phyloP scores from a whole-genome alignment of 1,139 yeast genomes.

The Debaryomyces fabryi region DNA sequence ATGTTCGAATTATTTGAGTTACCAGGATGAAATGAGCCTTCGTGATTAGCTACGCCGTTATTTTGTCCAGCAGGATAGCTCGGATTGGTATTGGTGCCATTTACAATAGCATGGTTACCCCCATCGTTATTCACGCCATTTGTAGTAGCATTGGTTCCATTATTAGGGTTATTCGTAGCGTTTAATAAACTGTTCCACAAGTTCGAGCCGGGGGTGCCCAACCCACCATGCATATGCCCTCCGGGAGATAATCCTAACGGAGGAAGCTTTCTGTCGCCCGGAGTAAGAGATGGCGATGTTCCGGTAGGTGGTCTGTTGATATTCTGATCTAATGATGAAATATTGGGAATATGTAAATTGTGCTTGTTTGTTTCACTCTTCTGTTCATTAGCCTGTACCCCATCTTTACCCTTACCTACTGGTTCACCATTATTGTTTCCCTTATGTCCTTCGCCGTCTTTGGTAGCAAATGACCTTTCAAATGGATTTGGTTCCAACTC shows the following conservation, averaged over 20 bases:
- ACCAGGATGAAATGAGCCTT: slow-evolving; percentile 11
- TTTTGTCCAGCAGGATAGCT: slow-evolving; percentile 1
- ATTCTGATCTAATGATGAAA: slow-evolving; percentile 26
- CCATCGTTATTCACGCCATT: slow-evolving; percentile 2
- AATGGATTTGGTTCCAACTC: slow-evolving; percentile 95
- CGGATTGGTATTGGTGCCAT: slow-evolving; percentile 8
- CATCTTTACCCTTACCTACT: slow-evolving; percentile 10
- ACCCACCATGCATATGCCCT: slow-evolving; percentile 36
- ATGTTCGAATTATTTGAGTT: slow-evolving; percentile 16
- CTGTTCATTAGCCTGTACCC: slow-evolving; percentile 9
- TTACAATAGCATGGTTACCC: neutral
- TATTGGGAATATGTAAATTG: slow-evolving; percentile 38
- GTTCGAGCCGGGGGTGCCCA: slow-evolving; percentile 51
- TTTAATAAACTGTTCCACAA: slow-evolving; percentile 51
- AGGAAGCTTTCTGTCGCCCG: slow-evolving; percentile 64
- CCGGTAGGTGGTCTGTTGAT: slow-evolving; percentile 41
- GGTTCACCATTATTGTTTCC: slow-evolving; percentile 10
- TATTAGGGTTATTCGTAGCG: slow-evolving; percentile 31
- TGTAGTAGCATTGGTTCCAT: slow-evolving; percentile 3
- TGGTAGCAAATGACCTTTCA: slow-evolving; percentile 85
- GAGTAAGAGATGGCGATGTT: slow-evolving; percentile 60
- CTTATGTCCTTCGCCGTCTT: slow-evolving; percentile 28
- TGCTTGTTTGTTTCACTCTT: slow-evolving; percentile 28
- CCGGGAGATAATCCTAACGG: slow-evolving; percentile 53
- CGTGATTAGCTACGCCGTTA: neutral